phyloP scores from a whole-genome alignment of 116 monocot genomes.

The Zostera marina region DNA sequence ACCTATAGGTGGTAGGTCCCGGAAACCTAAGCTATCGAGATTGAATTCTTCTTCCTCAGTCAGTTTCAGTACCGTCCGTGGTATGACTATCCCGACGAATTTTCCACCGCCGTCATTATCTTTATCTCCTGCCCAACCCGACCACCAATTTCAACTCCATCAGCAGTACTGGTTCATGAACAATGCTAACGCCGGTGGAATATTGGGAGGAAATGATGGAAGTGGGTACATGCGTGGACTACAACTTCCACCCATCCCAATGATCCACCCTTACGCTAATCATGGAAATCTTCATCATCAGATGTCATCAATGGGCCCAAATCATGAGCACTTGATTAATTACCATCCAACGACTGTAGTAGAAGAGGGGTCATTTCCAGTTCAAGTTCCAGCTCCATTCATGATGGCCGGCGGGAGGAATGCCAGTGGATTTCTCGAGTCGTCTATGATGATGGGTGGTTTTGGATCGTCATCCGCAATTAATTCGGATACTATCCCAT shows the following conservation, averaged over 20 bases:
- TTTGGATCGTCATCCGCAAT: too few species aligned
- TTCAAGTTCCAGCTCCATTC: too few species aligned
- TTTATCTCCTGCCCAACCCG: background rate
- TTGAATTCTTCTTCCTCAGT: conserved; percentile 2
- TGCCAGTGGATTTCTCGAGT: too few species aligned
- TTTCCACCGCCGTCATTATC: background rate
- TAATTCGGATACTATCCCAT: too few species aligned
- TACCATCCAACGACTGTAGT: too few species aligned
- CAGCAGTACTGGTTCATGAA: background rate
- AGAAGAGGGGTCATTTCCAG: too few species aligned
- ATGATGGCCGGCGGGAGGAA: too few species aligned
- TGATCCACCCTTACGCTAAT: background rate
- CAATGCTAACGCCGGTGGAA: background rate
- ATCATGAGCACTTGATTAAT: too few species aligned
- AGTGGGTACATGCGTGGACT: background rate
- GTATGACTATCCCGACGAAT: background rate
- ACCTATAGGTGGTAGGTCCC: conserved; percentile 13
- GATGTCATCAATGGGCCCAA: background rate
- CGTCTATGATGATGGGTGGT: too few species aligned
- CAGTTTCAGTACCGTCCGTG: background rate
- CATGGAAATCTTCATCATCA: background rate
- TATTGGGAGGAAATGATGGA: conserved; percentile 3
- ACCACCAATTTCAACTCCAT: background rate
- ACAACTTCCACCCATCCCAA: background rate
- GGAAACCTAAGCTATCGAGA: conserved; percentile 14